Base-by-base conservation (phyloP, 2,329 filamentous ascomycete genomes). In the Paramyrothecium sp. region DNA sequence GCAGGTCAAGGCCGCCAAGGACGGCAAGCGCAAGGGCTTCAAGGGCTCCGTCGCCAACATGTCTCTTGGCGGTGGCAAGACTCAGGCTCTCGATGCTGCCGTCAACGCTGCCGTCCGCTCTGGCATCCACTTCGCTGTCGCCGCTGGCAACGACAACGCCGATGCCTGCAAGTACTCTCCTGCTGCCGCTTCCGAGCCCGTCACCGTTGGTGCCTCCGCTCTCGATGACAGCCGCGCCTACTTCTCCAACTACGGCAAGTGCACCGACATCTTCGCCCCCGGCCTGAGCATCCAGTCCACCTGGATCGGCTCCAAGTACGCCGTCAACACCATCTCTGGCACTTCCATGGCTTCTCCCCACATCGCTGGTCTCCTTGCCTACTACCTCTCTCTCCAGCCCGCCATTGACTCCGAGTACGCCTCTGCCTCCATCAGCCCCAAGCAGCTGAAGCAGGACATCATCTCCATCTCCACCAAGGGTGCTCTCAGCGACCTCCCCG, bases 191-290 rank as follows among this genome's bases (percentile, higher is more conserved):
- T 83, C 86, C 69, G 92, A 96, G 71, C 93, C 95, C 65, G 87
- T 99, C 74, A 99, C 95, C 58, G 95, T 99, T 63, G 96, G 94
- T 78, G 95, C 95, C 65, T 96, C 92, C 50, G 95, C 91, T 67
- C 86, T 99, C 59, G 87, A 89, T 70, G 95, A 99, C 73, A 91
- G 92, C 83, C 94, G 95, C 79, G 95, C 95, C 64, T 99, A 98
- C 87, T 99, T 99, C 88, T 99, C 96, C 87, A 99, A 99, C 90
- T 98, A 89, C 78, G 95, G 95, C 77, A 95, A 94, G 85, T 99
- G 95, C 86, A 97, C 94, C 75, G 95, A 99, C 79, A 97, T 99
- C 84, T 99, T 99, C 71, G 95, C 93, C 62, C 95, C 95, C 60
- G 95, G 95, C 72, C 85, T 97, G 70, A 97, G 92, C 88, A 97